These are phyloP conservation scores for Talaromyces nanjingensis DNA, from an alignment of 495 filamentous ascomycete genomes.

Conservation along the genomic window DNA sequence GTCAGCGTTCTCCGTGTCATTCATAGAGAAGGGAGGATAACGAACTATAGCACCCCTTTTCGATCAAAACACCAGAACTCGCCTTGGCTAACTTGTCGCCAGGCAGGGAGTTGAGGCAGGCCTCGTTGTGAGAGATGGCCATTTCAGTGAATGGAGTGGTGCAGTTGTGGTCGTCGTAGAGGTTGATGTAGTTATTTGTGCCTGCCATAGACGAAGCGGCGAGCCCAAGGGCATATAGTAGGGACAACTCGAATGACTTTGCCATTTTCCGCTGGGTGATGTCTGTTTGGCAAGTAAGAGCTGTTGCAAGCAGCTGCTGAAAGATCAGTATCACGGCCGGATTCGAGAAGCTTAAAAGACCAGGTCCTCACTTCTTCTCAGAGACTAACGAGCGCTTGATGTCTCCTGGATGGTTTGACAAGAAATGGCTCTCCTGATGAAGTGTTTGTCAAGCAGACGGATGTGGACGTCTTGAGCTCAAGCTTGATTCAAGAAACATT, in stretches of 20 bases:
- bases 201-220: background rate
- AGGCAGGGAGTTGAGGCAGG: background rate
- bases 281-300: background rate
- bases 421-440: background rate
- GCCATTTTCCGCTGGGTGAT: background rate
- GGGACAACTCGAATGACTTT: background rate
- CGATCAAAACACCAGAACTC: background rate
- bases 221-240: background rate
- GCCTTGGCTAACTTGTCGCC: background rate
- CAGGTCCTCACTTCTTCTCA: no score
- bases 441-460: background rate
- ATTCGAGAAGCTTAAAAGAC: background rate
- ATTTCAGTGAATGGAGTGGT: background rate
- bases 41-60: background rate
- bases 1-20: background rate
- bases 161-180: background rate
- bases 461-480: no score
- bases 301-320: background rate
- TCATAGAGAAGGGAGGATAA: background rate
- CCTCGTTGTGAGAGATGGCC: background rate
- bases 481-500: no score
- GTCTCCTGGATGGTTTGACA: no score
- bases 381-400: no score
- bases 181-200: background rate
- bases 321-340: background rate